Percentiles rank a stretch among this genome's conserved stretches.
Evolutionary conservation across 306 rosid genomes (phyloP).

Genomic region (Lagenaria siceraria): DNA sequence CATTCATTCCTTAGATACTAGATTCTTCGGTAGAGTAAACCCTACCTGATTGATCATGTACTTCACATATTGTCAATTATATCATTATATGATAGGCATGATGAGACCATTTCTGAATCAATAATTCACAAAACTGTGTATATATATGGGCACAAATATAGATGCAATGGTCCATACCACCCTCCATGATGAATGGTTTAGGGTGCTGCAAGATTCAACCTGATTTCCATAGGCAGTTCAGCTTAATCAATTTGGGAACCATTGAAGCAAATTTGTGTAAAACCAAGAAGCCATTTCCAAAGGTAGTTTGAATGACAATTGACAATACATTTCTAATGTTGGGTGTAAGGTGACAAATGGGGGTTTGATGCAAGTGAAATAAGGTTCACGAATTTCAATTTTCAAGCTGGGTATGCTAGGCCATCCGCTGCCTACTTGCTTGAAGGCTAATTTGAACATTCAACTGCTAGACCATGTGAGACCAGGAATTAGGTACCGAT

Average conservation of each 20-base stretch:
- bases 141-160: not conserved
- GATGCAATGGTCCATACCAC: not conserved
- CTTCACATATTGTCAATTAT: not conserved
- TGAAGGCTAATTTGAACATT: not conserved
- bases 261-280: not conserved
- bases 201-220: not conserved
- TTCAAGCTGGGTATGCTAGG: not conserved
- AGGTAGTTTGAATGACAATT: not conserved
- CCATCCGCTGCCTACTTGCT: not conserved
- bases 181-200: not conserved
- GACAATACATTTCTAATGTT: not conserved
- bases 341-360: not conserved
- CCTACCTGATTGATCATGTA: not conserved
- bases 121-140: not conserved
- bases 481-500: too few species aligned
- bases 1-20: not conserved
- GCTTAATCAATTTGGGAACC: not conserved
- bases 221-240: not conserved
- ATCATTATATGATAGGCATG: not conserved
- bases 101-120: not conserved
- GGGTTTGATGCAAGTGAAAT: not conserved
- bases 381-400: not conserved
- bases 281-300: not conserved
- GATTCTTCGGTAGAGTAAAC: not conserved
- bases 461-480: not conserved